Base-by-base conservation (phyloP, 1,139 yeast species). In the Hemisphaericaspora lyxosophila region DNA sequence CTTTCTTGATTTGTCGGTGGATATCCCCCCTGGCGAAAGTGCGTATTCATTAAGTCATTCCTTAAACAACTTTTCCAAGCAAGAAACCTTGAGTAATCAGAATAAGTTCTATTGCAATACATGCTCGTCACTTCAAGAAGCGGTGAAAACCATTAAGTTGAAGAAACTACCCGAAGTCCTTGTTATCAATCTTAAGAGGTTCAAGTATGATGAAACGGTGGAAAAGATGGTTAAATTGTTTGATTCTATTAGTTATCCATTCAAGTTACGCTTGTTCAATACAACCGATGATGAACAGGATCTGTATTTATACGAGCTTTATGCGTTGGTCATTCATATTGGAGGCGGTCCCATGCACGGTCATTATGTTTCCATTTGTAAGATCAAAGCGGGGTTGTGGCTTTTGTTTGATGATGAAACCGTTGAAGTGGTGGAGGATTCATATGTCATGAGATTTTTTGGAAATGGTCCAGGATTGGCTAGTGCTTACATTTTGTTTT, bases 281-380 rank as follows among this genome's bases (percentile, higher is more conserved):
- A 85, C 94, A 16, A 80, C 90, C 1, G 80, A 72, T 38, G 51
- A 46, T 23, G 51, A 48, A 12, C 49, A 48, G 15, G 80, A 78
- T 28, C 62, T 62, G 36, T 57, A 61, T n/a, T 70, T 83, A 20
- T 92, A 89, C 54, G 96, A 89, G 51, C 66, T 92, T 37, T 84
- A 82, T 45, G 89, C 94, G 0, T 81, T 90, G 31, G 94, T 92
- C 16, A 89, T 92, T 15, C 98, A 92, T 55, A 83, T 92, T 52
- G 98, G 98, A 4, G 95, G 97, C 3, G 97, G 97, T 0, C 97
- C 97, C 1, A 89, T 89, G 70, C 97, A 90, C 62, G 98, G 98
- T 0, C 98, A 92, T 59, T 92, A 92, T 55, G 90, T 92, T 11
- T 78, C 96, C 0, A 67, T 92, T 7, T 85, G 95, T 47, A 89